These are phyloP conservation scores for Sisymbrium altissimum DNA, from an alignment of 345 rosid genomes.

Conservation along the genomic window DNA sequence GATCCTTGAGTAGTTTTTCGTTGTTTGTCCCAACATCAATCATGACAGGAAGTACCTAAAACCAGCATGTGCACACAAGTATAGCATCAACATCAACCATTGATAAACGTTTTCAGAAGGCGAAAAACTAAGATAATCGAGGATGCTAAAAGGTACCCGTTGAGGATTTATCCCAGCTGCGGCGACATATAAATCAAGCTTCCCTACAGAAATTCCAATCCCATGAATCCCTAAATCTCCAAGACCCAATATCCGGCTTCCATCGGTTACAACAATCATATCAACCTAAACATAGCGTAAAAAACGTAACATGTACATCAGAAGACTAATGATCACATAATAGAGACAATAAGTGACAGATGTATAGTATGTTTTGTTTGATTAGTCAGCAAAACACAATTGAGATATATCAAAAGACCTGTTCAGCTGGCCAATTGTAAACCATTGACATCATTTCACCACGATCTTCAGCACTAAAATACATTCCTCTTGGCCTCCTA, in stretches of 20 bases:
- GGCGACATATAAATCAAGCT: slow-evolving; percentile 95
- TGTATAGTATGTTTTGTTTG: background rate
- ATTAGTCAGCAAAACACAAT: slow-evolving; percentile 12
- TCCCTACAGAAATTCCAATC: slow-evolving; percentile 92
- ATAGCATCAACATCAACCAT: slow-evolving; percentile 2
- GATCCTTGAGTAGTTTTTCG: slow-evolving; percentile 80
- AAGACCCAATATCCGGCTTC: slow-evolving; percentile 98
- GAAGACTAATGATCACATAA: background rate
- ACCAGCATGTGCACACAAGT: slow-evolving; percentile 18
- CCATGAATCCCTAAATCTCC: slow-evolving; percentile 99
- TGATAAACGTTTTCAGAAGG: background rate
- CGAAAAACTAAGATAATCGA: background rate
- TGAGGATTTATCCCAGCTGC: slow-evolving; percentile 99
- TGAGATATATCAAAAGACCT: slow-evolving; percentile 45
- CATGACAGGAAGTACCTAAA: slow-evolving; percentile 98
- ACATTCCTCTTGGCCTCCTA: slow-evolving; percentile 99
- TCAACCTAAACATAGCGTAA: slow-evolving; percentile 86
- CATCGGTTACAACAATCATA: slow-evolving; percentile 99
- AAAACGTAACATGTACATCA: background rate
- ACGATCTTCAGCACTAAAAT: slow-evolving; percentile 86
- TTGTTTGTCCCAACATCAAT: slow-evolving; percentile 99
- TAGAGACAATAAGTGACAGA: background rate
- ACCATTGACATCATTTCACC: slow-evolving; percentile 99
- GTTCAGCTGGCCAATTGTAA: slow-evolving; percentile 98
- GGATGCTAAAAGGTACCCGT: slow-evolving; percentile 51